phyloP scores from a whole-genome alignment of 495 filamentous ascomycete species.

The Daldinia decipiens region DNA sequence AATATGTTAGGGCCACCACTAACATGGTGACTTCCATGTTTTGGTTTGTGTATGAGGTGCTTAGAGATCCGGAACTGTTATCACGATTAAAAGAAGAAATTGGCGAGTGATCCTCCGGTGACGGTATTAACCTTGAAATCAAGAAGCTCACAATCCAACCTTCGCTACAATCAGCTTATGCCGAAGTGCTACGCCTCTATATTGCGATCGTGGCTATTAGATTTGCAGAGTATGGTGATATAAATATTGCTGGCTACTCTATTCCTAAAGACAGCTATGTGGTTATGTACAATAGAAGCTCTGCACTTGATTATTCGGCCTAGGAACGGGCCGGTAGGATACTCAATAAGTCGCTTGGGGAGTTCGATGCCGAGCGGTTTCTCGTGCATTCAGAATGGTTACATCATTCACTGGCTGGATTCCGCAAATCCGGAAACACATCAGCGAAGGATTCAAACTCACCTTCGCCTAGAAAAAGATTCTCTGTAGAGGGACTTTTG shows the following conservation, averaged over 20 bases:
- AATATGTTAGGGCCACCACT: not conserved
- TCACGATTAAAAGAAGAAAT: not conserved
- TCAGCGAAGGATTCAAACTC: not conserved
- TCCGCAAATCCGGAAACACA: not conserved
- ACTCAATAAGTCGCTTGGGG: not conserved
- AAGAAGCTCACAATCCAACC: not conserved
- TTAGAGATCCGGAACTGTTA: not conserved
- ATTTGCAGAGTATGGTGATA: not conserved
- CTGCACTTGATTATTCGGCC: not conserved
- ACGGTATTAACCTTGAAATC: not conserved
- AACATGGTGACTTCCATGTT: not conserved
- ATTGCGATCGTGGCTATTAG: not conserved
- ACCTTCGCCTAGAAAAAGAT: not conserved
- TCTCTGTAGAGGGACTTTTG: not conserved
- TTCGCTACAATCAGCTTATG: not conserved
- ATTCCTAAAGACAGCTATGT: constrained; percentile 1
- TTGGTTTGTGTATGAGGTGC: not conserved
- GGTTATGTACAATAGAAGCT: not conserved
- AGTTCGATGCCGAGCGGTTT: constrained; percentile 2
- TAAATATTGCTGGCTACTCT: not conserved
- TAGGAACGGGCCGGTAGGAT: not conserved
- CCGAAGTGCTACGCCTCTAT: not conserved
- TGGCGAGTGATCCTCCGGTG: not conserved
- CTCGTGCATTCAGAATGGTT: not conserved
- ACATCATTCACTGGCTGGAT: not conserved